These are phyloP conservation scores for Epichloe typhina DNA, from an alignment of 2,329 filamentous ascomycete genomes.

Conservation along the genomic window DNA sequence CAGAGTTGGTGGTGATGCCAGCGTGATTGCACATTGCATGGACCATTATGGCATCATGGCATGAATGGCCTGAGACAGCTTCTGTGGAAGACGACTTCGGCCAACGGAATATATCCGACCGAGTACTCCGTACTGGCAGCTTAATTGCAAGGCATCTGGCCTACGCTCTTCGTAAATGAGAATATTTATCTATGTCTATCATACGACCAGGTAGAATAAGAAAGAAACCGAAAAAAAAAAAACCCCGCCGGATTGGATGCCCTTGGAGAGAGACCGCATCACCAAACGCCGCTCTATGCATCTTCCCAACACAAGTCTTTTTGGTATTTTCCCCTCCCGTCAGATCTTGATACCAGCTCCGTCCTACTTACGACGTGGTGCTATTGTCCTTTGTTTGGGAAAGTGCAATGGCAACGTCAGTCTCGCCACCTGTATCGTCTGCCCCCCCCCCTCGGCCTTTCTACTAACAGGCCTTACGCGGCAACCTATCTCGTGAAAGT, in stretches of 20 bases:
- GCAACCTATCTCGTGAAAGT: slow-evolving; percentile 66
- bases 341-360: neutral
- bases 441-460: slow-evolving; percentile 49
- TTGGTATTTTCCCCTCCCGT: neutral
- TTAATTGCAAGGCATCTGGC: too few species aligned
- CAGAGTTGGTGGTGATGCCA: too few species aligned
- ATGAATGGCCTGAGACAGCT: too few species aligned
- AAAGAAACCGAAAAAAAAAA: neutral
- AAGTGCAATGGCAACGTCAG: slow-evolving; percentile 71
- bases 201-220: too few species aligned
- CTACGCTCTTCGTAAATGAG: too few species aligned
- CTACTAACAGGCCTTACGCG: slow-evolving; percentile 47
- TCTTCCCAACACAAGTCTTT: neutral
- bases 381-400: slow-evolving; percentile 44
- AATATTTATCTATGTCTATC: too few species aligned
- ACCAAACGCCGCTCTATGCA: slow-evolving; percentile 7
- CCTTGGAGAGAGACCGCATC: neutral
- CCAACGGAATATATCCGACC: too few species aligned
- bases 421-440: slow-evolving; percentile 43
- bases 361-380: slow-evolving; percentile 16
- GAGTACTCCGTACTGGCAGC: too few species aligned
- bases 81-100: too few species aligned
- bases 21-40: too few species aligned
- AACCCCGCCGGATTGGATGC: neutral
- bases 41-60: too few species aligned